Evolutionary conservation across 345 rosid species (phyloP), one percentile per base, ranked within the genome.

Genomic region (Brassica carinata): DNA sequence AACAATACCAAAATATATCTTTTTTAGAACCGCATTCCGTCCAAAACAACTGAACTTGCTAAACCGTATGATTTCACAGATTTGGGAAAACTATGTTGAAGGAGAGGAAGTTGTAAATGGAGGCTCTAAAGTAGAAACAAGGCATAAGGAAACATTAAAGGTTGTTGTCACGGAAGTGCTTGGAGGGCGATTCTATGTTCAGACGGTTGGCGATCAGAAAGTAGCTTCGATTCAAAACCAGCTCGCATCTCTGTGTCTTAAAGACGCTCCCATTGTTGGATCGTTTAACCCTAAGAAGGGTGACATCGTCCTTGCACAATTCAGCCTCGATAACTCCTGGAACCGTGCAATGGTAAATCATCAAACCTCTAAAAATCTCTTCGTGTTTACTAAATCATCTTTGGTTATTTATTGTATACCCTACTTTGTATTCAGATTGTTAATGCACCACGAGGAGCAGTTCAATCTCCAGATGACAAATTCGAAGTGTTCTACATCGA

Each of bases 21-120:
- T 18, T 30, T 45, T 5, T 13, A 23, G 26, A 23, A 23, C 48
- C 36, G 26, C 26, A 23, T 30, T n/a, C 11, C 8, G 10, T 58
- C 7, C 7, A n/a, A 7, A 40, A 53, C 18, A 30, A 9, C 53
- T 55, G 6, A 33, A 77, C 33, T 45, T 33, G 7, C 69, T 26
- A 8, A 57, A 23, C 43, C 65, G 8, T 40, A 33, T 77, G 36
- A 67, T 82, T 40, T 73, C 80, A 62, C 86, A 96, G 99, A 83
- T 94, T 43, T 96, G 99, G 99, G 98, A 94, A 87, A 94, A 92
- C 33, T 94, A 87, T 85, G 98, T 96, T 61, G 99, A 96, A 89
- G 99, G 99, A 81, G 97, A 92, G 81, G 98, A 89, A 83, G 90
- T 85, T 10, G 76, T 92, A 48, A 89, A 88, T 78, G 92, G 93